These are phyloP conservation scores for Bacidia rubella DNA, from an alignment of 495 filamentous ascomycete species.

Conservation along the genomic window DNA sequence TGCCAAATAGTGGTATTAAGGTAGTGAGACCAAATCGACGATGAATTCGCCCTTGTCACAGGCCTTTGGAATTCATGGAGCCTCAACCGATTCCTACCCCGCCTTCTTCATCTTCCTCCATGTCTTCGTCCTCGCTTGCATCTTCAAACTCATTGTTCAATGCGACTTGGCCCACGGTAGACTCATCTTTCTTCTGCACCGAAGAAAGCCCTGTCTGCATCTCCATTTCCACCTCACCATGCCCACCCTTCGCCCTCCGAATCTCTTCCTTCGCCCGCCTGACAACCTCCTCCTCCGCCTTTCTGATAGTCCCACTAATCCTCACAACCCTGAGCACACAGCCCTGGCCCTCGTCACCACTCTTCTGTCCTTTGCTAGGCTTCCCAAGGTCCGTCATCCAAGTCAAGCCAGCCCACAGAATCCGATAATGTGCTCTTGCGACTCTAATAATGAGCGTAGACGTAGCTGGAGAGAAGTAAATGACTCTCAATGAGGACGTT, in stretches of 20 bases:
- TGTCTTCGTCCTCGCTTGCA: conserved; percentile 20
- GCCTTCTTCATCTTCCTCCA: not conserved
- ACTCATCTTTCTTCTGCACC: no score
- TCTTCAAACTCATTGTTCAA: no score
- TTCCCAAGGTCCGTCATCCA: conserved; percentile 61
- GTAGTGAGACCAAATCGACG: conserved; percentile 30
- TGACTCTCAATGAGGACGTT: conserved; percentile 60
- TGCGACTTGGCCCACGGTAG: no score
- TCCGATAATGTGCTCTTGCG: conserved; percentile 60
- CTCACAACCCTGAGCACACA: conserved; percentile 78
- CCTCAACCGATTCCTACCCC: not conserved
- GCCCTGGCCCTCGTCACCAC: conserved; percentile 11
- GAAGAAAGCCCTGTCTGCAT: conserved; percentile 15
- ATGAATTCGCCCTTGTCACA: not conserved
- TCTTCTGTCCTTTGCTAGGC: conserved; percentile 22
- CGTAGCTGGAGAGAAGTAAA: conserved; percentile 85
- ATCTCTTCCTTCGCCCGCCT: conserved; percentile 59
- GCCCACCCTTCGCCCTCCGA: conserved; percentile 39
- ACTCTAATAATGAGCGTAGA: conserved; percentile 83
- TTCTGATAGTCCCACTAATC: conserved; percentile 87
- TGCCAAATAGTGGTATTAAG: conserved; percentile 35
- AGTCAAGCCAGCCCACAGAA: conserved; percentile 81
- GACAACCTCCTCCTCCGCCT: conserved; percentile 81
- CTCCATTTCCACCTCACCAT: conserved; percentile 25
- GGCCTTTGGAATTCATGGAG: not conserved